Conservation (phyloP, 2,329 filamentous ascomycete species). For the Claviceps sorghi region DNA sequence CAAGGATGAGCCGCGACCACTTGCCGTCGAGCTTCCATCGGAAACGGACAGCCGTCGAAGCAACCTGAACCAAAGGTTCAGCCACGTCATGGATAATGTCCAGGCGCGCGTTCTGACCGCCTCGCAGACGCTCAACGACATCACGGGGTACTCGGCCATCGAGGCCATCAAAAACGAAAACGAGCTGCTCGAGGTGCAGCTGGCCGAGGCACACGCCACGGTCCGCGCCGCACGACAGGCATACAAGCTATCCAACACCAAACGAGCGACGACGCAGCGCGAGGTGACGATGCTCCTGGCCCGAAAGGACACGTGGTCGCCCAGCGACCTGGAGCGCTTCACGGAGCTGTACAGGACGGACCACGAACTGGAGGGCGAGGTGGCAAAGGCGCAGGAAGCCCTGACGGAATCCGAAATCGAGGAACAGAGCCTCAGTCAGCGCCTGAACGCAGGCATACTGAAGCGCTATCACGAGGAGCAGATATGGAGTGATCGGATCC, state of each 20-base stretch:
- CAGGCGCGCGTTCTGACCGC: slow-evolving; percentile 75
- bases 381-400: slow-evolving; percentile 54
- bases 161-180: slow-evolving; percentile 74
- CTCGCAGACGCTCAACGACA: slow-evolving; percentile 77
- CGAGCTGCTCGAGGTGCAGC: slow-evolving; percentile 44
- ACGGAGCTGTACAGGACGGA: slow-evolving; percentile 83
- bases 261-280: slow-evolving; percentile 77
- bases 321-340: slow-evolving; percentile 81
- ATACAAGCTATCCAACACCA: slow-evolving; percentile 72
- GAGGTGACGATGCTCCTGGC: slow-evolving; percentile 91
- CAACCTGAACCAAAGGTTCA: slow-evolving; percentile 20
- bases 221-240: slow-evolving; percentile 58
- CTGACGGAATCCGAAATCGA: slow-evolving; percentile 64
- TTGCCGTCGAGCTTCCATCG: slow-evolving; percentile 17
- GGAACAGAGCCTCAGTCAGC: slow-evolving; percentile 60
- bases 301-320: slow-evolving; percentile 83
- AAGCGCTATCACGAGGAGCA: slow-evolving; percentile 96
- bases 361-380: slow-evolving; percentile 80
- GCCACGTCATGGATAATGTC: slow-evolving; percentile 66
- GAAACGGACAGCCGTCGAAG: slow-evolving; percentile 19
- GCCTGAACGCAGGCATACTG: slow-evolving; percentile 69
- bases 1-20: background rate
- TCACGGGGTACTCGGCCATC: slow-evolving; percentile 89
- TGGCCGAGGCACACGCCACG: slow-evolving; percentile 43
- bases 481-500: slow-evolving; percentile 96